A percentile compares a stretch with the other conserved stretches of the same genome.
Conservation (phyloP, 106 monocot genomes). For the Narthecium ossifragum region DNA sequence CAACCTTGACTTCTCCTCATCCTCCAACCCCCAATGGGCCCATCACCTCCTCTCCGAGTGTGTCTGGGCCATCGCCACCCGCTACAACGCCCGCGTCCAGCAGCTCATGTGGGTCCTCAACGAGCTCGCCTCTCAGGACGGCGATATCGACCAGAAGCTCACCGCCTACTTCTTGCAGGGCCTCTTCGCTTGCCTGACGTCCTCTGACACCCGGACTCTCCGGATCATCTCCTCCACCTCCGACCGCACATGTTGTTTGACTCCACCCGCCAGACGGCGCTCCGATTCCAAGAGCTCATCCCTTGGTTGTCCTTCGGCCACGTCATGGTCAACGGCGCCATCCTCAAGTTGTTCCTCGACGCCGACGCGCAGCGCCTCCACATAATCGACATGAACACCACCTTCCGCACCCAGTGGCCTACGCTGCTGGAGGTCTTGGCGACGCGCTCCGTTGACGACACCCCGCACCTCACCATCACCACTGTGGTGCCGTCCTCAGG, state of each 20-base stretch:
- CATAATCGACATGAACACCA: too few relatives aligned
- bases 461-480: too few relatives aligned
- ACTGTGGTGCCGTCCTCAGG: constrained; percentile 21
- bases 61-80: too few relatives aligned
- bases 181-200: too few relatives aligned
- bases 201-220: neutral
- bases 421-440: constrained; percentile 51
- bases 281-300: constrained; percentile 37
- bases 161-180: too few relatives aligned
- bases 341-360: constrained; percentile 33
- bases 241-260: neutral
- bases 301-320: constrained; percentile 59
- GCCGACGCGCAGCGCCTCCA: too few relatives aligned
- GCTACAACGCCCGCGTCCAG: neutral
- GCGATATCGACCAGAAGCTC: too few relatives aligned
- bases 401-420: too few relatives aligned
- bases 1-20: constrained; percentile 3
- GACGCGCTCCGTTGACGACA: constrained; percentile 31
- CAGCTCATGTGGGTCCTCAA: constrained; percentile 3
- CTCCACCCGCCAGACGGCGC: constrained; percentile 1
- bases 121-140: neutral
- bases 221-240: too few relatives aligned
- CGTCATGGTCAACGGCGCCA: constrained; percentile 58
- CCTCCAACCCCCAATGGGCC: constrained; percentile 11
- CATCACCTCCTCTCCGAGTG: too few relatives aligned